A percentile compares a stretch with the other conserved stretches of the same genome.
phyloP scores from a whole-genome alignment of 1,139 yeast species.

The Taphrina pruni region DNA sequence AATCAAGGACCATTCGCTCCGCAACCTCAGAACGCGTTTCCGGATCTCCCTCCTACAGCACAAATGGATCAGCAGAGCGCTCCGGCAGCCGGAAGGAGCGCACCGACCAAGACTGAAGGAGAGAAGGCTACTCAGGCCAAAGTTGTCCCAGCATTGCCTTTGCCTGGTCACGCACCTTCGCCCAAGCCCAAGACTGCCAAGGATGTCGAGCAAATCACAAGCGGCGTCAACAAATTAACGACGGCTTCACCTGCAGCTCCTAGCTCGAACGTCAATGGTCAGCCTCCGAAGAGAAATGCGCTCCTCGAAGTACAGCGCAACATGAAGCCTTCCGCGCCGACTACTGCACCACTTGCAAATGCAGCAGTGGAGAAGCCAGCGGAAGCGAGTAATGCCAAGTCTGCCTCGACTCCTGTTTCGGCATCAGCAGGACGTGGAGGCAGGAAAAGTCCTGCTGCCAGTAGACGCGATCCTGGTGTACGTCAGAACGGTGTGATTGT shows the following conservation, averaged over 20 bases:
- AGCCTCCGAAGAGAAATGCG: constrained; percentile 39
- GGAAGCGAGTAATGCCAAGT: constrained; percentile 22
- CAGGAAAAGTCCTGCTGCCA: constrained; percentile 14
- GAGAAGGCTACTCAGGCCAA: constrained; percentile 29
- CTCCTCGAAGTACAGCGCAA: constrained; percentile 29
- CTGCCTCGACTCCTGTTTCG: neutral
- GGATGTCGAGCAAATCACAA: constrained; percentile 46
- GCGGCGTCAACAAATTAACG: constrained; percentile 51
- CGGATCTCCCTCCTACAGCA: constrained; percentile 44
- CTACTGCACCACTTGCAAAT: constrained; percentile 49
- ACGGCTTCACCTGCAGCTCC: constrained; percentile 29
- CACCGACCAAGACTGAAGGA: constrained; percentile 46
- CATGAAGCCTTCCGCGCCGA: constrained; percentile 15
- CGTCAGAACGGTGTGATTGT: constrained; percentile 38
- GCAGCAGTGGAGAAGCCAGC: constrained; percentile 48
- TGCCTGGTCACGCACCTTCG: constrained; percentile 50
- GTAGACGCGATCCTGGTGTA: constrained; percentile 28
- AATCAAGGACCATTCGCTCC: constrained; percentile 52
- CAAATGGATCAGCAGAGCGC: constrained; percentile 13
- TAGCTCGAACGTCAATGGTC: constrained; percentile 37
- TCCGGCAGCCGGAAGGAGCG: constrained; percentile 41
- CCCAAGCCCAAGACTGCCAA: constrained; percentile 44
- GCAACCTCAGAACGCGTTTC: constrained; percentile 51
- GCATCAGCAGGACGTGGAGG: constrained; percentile 19
- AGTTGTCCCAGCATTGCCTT: constrained; percentile 45